phyloP scores from a whole-genome alignment of 345 rosid species.

The Toxicodendron radicans region DNA sequence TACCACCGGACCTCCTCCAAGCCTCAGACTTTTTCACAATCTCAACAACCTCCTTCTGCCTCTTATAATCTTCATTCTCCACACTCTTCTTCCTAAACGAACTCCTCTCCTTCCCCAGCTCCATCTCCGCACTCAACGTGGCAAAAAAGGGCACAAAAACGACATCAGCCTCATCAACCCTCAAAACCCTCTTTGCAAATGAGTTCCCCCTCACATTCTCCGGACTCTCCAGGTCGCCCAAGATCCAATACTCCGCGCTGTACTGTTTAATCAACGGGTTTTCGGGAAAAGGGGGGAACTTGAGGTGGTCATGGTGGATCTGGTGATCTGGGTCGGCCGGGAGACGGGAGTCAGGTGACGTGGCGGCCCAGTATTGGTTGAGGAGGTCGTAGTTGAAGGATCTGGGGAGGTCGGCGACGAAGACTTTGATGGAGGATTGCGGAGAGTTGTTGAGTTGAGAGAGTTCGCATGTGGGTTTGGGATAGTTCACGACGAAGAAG shows the following conservation, averaged over 20 bases:
- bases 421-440: constrained; percentile 55
- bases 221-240: constrained; percentile 84
- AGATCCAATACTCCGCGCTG: constrained; percentile 96
- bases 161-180: constrained; percentile 64
- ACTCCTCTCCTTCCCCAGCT: constrained; percentile 70
- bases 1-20: constrained; percentile 80
- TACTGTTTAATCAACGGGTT: constrained; percentile 92
- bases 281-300: constrained; percentile 67
- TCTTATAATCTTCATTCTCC: constrained; percentile 69
- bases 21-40: constrained; percentile 60
- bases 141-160: constrained; percentile 90
- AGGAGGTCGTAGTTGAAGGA: constrained; percentile 83
- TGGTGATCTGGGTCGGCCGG: constrained; percentile 74
- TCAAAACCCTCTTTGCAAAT: constrained; percentile 62
- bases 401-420: constrained; percentile 77
- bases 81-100: constrained; percentile 61
- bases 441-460: background rate
- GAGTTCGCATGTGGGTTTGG: background rate
- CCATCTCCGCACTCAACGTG: constrained; percentile 85
- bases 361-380: constrained; percentile 62
- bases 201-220: constrained; percentile 42
- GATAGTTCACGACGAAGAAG: constrained; percentile 20
- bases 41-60: constrained; percentile 74
- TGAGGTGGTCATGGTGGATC: constrained; percentile 21
- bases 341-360: constrained; percentile 64